Percentiles rank a stretch among this genome's conserved stretches.
phyloP scores from a whole-genome alignment of 225 moss, liverwort and hornwort species.

The Physcomitrium patens region DNA sequence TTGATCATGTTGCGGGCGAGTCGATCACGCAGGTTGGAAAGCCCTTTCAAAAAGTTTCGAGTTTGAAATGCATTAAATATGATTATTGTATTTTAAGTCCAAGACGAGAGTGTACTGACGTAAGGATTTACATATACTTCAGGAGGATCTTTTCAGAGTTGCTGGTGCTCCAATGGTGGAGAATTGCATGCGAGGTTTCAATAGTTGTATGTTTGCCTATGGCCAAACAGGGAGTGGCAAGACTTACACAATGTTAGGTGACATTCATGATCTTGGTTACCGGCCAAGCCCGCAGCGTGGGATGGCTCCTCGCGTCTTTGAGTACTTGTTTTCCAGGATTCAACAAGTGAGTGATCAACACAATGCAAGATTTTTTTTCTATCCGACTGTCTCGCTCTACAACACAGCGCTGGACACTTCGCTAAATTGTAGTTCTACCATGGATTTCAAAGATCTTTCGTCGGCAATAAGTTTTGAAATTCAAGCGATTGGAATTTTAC shows the following conservation, averaged over 20 bases:
- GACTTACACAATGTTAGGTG: constrained; percentile 56
- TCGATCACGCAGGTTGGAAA: constrained; percentile 56
- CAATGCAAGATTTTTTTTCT: not conserved
- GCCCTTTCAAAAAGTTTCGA: not conserved
- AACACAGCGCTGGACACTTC: not conserved
- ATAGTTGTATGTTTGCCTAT: constrained; percentile 55
- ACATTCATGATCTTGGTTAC: constrained; percentile 42
- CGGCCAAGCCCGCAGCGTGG: constrained; percentile 48
- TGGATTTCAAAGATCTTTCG: not conserved
- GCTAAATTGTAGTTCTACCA: not conserved
- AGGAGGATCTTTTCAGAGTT: constrained; percentile 47
- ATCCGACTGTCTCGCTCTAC: not conserved
- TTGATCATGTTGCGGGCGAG: constrained; percentile 83
- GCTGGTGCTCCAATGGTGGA: constrained; percentile 55
- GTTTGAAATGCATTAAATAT: not conserved
- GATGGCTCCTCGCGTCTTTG: constrained; percentile 53
- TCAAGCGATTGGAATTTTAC: constrained; percentile 2
- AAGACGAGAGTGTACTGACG: constrained; percentile 7
- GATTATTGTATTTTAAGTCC: not conserved
- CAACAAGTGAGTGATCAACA: constrained; percentile 22
- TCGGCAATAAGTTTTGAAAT: not conserved
- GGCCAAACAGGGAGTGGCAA: constrained; percentile 60
- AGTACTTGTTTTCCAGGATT: constrained; percentile 43
- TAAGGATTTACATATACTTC: not conserved
- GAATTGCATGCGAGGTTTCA: constrained; percentile 52